Evolutionary conservation across 2,329 filamentous ascomycete genomes (phyloP).

Genomic region (Rutstroemia sp.): DNA sequence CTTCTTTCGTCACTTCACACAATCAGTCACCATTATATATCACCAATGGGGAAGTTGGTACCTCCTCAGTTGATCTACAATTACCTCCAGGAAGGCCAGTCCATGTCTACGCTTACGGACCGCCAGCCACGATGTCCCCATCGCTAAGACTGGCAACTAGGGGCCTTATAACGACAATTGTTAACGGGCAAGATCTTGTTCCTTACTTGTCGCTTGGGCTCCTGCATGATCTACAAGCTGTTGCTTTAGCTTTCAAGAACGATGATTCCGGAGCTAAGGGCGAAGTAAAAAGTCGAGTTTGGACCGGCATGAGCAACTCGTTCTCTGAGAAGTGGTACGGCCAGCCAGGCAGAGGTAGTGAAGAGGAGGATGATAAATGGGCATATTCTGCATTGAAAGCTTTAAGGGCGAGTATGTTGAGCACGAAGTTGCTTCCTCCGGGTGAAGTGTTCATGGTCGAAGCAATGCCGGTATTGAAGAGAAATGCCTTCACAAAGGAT

Average conservation of each 20-base stretch:
- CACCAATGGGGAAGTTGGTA: conserved; percentile 31
- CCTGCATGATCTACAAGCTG: conserved; percentile 66
- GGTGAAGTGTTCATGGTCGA: conserved; percentile 71
- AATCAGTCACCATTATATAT: conserved; percentile 66
- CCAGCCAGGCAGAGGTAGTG: conserved; percentile 27
- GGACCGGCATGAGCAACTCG: conserved; percentile 55
- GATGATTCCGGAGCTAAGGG: conserved; percentile 61
- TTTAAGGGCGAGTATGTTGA: conserved; percentile 60
- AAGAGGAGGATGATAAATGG: conserved; percentile 58
- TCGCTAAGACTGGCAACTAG: conserved; percentile 62
- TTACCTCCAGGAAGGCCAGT: conserved; percentile 63
- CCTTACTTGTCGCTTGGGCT: conserved; percentile 67
- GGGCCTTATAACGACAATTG: conserved; percentile 66
- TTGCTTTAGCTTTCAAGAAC: conserved; percentile 65
- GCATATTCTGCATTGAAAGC: conserved; percentile 59
- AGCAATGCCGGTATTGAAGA: conserved; percentile 57
- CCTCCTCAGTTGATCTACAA: conserved; percentile 31
- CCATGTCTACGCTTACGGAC: conserved; percentile 73
- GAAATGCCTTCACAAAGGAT: conserved; percentile 50
- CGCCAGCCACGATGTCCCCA: conserved; percentile 64
- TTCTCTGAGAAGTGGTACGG: conserved; percentile 55
- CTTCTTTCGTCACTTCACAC: conserved; percentile 50
- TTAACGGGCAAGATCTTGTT: conserved; percentile 68
- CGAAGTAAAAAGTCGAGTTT: conserved; percentile 59
- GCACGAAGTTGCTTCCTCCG: conserved; percentile 63